Base-by-base conservation (phyloP, 2,329 filamentous ascomycete genomes). In the Epichloe sylvatica region DNA sequence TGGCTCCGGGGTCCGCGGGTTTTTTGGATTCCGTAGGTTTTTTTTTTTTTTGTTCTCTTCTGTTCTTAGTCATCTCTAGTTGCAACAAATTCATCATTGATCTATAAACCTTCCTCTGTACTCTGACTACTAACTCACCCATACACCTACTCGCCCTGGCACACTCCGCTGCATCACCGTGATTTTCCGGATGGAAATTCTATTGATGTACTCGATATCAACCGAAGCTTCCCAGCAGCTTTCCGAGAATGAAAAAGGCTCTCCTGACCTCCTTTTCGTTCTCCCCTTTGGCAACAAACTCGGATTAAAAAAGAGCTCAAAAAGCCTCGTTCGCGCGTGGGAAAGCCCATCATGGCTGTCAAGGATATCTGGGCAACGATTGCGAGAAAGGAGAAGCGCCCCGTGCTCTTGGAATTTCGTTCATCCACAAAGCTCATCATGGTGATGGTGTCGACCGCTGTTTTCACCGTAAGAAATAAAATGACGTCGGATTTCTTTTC, bases 341-440 rank as follows among this genome's bases (percentile, higher is more conserved):
- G 3, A 44, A 19, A 39, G n/a, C 4, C 13, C 46, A 35, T 6
- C 17, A 64, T 62, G 60, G 23, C 41, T 13, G 45, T 45, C 15
- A 42, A 39, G 39, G 44, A 46, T 41, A 46, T 51, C 21, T 54
- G 54, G 56, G 49, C 41, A 21, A 34, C 30, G 15, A n/a, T 53
- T 13, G 49, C 39, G 37, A 49, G 54, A 42, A 49, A 43, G 36
- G 36, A 44, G 50, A 60, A 61, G 49, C 59, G 57, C 35, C 64
- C 63, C 2, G 21, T 56, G 15, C 50, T 63, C 17, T 52, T 66
- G 41, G 53, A 59, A 47, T 42, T 61, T 46, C 61, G 64, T 13
- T 64, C 63, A 21, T 66, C 64, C 23, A 52, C 62, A 45, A 54
- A 55, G 9, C 54, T 65, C 21, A 64, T 66, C 42, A 59, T 65